These are phyloP conservation scores for Hyaloscypha variabilis DNA, from an alignment of 495 filamentous ascomycete species.

Conservation along the genomic window DNA sequence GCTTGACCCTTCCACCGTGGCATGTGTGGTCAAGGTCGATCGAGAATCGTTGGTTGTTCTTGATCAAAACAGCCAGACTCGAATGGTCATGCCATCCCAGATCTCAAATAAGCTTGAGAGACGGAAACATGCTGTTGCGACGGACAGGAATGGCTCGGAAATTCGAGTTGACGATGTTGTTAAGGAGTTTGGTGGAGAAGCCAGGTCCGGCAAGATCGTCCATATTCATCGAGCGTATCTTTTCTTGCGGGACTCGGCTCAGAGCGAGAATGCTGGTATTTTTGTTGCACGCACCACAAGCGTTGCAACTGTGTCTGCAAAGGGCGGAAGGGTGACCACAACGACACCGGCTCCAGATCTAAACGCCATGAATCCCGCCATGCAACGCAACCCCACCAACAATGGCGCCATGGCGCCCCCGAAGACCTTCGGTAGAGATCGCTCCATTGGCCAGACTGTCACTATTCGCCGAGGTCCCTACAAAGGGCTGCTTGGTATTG, in stretches of 20 bases:
- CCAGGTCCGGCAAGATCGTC: constrained; percentile 81
- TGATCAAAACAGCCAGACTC: constrained; percentile 84
- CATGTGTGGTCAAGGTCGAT: constrained; percentile 91
- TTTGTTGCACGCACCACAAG: constrained; percentile 86
- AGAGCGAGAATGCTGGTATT: constrained; percentile 84
- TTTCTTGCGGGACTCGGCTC: constrained; percentile 83
- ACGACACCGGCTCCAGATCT: constrained; percentile 68
- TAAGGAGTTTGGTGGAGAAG: constrained; percentile 85
- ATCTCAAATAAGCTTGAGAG: constrained; percentile 84
- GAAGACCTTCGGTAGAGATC: constrained; percentile 75
- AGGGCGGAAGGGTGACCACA: constrained; percentile 70
- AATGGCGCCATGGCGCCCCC: constrained; percentile 72
- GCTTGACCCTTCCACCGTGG: constrained; percentile 89
- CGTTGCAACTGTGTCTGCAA: constrained; percentile 86
- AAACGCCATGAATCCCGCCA: constrained; percentile 87
- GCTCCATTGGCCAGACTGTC: constrained; percentile 89
- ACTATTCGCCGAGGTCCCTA: constrained; percentile 79
- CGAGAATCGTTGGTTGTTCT: constrained; percentile 87
- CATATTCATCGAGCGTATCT: constrained; percentile 90
- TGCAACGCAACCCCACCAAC: constrained; percentile 62
- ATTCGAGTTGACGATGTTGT: constrained; percentile 90
- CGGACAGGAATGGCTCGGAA: constrained; percentile 91
- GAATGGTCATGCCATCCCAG: constrained; percentile 84
- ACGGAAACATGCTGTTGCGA: constrained; percentile 82
- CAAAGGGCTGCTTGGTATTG: constrained; percentile 92